Conservation (phyloP, 2,329 filamentous ascomycete genomes). For the Emmonsiellopsis sp. region DNA sequence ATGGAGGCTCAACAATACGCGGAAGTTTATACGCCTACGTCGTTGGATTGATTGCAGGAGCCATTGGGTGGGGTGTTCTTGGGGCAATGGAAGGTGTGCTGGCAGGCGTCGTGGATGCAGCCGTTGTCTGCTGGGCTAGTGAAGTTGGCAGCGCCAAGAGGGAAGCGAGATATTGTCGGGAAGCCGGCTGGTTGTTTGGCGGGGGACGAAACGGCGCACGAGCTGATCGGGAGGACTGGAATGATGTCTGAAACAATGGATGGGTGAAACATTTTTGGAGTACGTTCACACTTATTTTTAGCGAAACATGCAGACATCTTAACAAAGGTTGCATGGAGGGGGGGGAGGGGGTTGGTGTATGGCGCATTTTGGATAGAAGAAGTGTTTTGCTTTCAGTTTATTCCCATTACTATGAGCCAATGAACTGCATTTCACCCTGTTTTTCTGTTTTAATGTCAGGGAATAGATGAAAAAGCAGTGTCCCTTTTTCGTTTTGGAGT, state of each 20-base stretch:
- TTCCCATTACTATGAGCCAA: too few relatives aligned
- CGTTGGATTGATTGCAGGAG: conserved; percentile 81
- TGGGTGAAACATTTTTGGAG: too few relatives aligned
- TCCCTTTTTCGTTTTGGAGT: too few relatives aligned
- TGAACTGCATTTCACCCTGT: too few relatives aligned
- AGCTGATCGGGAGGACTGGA: neutral
- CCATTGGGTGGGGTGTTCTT: conserved; percentile 89
- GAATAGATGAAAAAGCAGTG: too few relatives aligned
- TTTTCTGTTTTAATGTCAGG: too few relatives aligned
- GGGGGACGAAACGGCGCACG: conserved; percentile 32
- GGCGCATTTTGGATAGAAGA: too few relatives aligned
- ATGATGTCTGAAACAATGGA: conserved; percentile 1
- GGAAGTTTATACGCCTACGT: conserved; percentile 93
- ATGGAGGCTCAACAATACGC: conserved; percentile 40
- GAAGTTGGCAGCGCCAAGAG: conserved; percentile 60
- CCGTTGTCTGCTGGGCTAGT: conserved; percentile 89
- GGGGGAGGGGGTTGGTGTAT: too few relatives aligned
- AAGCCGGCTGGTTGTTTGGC: conserved; percentile 82
- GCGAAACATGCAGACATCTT: too few relatives aligned
- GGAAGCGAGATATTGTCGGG: conserved; percentile 73
- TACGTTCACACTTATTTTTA: too few relatives aligned
- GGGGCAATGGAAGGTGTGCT: conserved; percentile 85
- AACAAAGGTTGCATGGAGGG: too few relatives aligned
- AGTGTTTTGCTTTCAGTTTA: too few relatives aligned
- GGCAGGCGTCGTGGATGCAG: conserved; percentile 77